Conservation (phyloP, 73 alveolate genomes). For the Diophrys sp. region DNA sequence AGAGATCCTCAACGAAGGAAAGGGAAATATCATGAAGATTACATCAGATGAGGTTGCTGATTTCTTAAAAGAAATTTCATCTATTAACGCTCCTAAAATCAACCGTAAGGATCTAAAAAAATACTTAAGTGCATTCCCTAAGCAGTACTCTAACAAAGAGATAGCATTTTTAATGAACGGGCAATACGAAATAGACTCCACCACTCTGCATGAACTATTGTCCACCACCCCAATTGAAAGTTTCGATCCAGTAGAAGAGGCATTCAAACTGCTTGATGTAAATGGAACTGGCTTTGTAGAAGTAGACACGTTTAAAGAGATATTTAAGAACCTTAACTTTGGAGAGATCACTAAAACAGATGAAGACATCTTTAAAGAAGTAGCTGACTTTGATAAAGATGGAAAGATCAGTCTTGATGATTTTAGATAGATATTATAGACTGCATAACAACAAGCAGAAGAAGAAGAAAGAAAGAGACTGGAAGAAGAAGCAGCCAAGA, state of each 20-base stretch:
- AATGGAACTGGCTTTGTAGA: constrained; percentile 44
- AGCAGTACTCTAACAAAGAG: constrained; percentile 53
- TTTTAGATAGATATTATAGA: constrained; percentile 33
- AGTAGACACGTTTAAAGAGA: constrained; percentile 56
- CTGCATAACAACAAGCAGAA: neutral
- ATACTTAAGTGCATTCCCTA: constrained; percentile 47
- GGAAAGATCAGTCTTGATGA: constrained; percentile 59
- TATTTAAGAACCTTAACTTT: constrained; percentile 42
- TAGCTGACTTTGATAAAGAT: constrained; percentile 65
- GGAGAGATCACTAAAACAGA: constrained; percentile 67
- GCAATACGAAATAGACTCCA: constrained; percentile 52
- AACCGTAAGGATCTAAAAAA: constrained; percentile 46
- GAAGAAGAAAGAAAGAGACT: constrained; percentile 1
- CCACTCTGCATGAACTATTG: constrained; percentile 45
- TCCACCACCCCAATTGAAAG: constrained; percentile 55
- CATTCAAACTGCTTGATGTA: constrained; percentile 59
- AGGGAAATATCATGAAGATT: constrained; percentile 49
- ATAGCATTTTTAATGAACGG: constrained; percentile 64
- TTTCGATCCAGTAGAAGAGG: constrained; percentile 68
- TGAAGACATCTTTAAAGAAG: constrained; percentile 69
- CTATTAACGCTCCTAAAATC: constrained; percentile 51
- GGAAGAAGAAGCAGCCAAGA: constrained; percentile 16
- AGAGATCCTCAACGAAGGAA: constrained; percentile 50
- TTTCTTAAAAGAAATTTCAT: constrained; percentile 49
- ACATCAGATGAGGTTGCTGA: constrained; percentile 49